Evolutionary conservation across 345 rosid genomes (phyloP).

Genomic region (Citrus trifoliata): DNA sequence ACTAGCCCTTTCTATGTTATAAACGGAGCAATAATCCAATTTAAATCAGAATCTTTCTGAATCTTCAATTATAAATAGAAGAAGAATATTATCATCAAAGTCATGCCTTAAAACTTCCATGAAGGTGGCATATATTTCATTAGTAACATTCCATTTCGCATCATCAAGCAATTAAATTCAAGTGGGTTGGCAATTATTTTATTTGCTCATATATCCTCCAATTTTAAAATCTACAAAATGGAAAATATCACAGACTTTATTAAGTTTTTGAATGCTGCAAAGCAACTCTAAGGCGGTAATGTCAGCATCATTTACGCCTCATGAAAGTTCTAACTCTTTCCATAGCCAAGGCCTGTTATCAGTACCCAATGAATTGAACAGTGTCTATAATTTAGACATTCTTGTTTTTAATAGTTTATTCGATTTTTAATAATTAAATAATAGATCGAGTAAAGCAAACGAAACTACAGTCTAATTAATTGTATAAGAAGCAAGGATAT

Average conservation of each 20-base stretch:
- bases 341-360: constrained; percentile 6
- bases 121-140: no score
- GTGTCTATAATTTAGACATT: constrained; percentile 13
- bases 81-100: background rate
- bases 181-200: background rate
- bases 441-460: background rate
- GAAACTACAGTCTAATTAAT: background rate
- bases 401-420: constrained; percentile 10
- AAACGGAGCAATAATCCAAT: no score
- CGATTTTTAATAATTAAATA: background rate
- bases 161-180: no score
- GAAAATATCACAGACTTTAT: background rate
- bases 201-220: background rate
- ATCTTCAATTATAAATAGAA: background rate
- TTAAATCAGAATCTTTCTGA: background rate
- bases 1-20: no score
- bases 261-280: background rate
- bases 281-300: background rate
- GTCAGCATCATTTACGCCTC: constrained; percentile 23
- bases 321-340: constrained; percentile 17
- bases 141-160: no score
- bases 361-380: background rate
- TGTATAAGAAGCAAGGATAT: background rate
- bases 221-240: background rate
- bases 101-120: no score